Base-by-base conservation (phyloP, 2,329 filamentous ascomycete genomes). In the Orbilia javanica region DNA sequence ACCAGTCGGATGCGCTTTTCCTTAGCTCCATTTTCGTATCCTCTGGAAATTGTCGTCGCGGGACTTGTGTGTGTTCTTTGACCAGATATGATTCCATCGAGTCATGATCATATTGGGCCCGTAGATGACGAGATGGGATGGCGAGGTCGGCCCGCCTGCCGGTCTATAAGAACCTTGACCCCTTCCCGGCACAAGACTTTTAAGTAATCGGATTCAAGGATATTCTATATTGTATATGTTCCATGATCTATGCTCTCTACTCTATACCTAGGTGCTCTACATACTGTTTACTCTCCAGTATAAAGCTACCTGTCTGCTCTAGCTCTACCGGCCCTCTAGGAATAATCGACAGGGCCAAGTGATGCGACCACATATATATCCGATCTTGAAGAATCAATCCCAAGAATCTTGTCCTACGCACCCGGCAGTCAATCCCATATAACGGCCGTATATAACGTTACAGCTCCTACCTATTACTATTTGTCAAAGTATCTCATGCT, bases 21-120 rank as follows among this genome's bases (percentile, higher is more conserved):
- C 7, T 60, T 31, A 22, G 44, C 15, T 18, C 18, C 20, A 18
- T 31, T 42, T 42, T 60, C n/a, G n/a, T n/a, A n/a, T n/a, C n/a
- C n/a, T 42, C 20, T 6, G 8, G 55, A 60, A 27, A n/a, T n/a
- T n/a, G n/a, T 42, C n/a, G n/a, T 60, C 65, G 65, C 65, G 65
- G 15, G 50, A 69, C 65, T 69, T 69, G 65, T 69, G 65, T 52
- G 50, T 55, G 7, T 60, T 18, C 39, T 48, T 64, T 39, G 60
- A 34, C 48, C n/a, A n/a, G n/a, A 64, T 64, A 25, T 34, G 20
- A 11, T 36, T n/a, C 15, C 1, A 22, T 36, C 52, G 52, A 57
- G 52, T 57, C 52, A 57, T 57, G 52, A 29, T 57, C 3, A 20
- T 22, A 8, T n/a, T 36, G 31, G 1, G 25, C 8, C 4, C 20